Conservation (phyloP, 495 filamentous ascomycete genomes). For the Pseudevernia furfuracea region DNA sequence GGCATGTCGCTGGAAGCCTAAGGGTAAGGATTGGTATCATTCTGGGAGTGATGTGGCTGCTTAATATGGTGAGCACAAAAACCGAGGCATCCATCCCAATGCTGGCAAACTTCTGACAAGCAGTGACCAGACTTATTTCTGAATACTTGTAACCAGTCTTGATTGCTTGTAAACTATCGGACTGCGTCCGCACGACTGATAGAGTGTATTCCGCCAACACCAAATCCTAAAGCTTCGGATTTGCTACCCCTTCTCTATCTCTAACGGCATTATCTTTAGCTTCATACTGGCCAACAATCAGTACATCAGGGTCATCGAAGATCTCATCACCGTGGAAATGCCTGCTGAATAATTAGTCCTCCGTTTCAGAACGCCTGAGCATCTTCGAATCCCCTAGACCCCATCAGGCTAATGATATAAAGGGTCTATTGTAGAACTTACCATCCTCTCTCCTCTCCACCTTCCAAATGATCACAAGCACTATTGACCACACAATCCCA, state of each 20-base stretch:
- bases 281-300: not conserved
- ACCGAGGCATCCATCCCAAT: not conserved
- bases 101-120: not conserved
- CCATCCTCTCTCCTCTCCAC: slow-evolving; percentile 86
- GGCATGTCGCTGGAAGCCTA: slow-evolving; percentile 10
- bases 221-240: not conserved
- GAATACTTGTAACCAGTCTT: not conserved
- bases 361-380: slow-evolving; percentile 7
- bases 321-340: slow-evolving; percentile 69
- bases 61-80: slow-evolving; percentile 22
- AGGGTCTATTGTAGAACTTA: slow-evolving; percentile 40
- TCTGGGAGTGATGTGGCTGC: slow-evolving; percentile 22
- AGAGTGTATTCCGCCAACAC: not conserved
- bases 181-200: not conserved
- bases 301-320: slow-evolving; percentile 34
- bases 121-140: not conserved
- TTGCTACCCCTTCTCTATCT: not conserved
- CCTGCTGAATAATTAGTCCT: slow-evolving; percentile 36
- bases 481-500: slow-evolving; percentile 77
- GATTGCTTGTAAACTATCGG: no score
- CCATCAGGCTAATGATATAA: slow-evolving; percentile 16
- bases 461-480: slow-evolving; percentile 69
- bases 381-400: slow-evolving; percentile 24
- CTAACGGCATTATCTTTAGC: not conserved
- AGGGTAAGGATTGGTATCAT: slow-evolving; percentile 15